Percentiles rank a stretch among this genome's conserved stretches.
phyloP scores from a whole-genome alignment of 352 stramenopile genomes.

The Blastocystis hominis region DNA sequence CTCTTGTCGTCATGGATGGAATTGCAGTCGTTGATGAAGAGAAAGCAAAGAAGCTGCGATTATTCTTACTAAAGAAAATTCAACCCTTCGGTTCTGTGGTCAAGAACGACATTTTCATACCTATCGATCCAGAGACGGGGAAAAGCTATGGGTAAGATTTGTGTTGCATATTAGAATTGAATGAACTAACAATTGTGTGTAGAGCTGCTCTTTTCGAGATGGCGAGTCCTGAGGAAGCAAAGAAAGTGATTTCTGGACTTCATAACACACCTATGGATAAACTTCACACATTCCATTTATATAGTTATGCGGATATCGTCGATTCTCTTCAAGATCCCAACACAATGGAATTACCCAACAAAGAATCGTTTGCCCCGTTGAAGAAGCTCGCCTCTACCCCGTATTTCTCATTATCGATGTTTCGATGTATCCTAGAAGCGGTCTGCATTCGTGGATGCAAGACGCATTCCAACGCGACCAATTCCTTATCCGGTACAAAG shows the following conservation, averaged over 20 bases:
- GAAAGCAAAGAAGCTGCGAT: slow-evolving; percentile 13
- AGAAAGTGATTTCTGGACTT: slow-evolving; percentile 2
- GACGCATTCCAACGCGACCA: slow-evolving; percentile 5
- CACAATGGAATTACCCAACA: not conserved
- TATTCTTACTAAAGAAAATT: slow-evolving; percentile 31
- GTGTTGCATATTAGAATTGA: not conserved
- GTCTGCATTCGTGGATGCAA: not conserved
- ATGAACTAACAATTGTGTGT: not conserved
- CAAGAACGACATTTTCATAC: slow-evolving; percentile 31
- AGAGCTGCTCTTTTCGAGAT: slow-evolving; percentile 34
- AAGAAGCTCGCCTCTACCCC: not conserved
- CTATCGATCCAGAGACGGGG: not conserved
- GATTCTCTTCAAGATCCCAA: not conserved
- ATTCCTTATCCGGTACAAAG: not conserved
- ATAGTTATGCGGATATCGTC: not conserved
- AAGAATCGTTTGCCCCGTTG: not conserved
- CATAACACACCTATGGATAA: slow-evolving; percentile 40
- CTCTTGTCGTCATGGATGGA: not conserved
- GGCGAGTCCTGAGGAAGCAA: not conserved
- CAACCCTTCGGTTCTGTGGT: slow-evolving; percentile 10
- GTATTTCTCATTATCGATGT: not conserved
- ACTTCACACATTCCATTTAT: slow-evolving; percentile 25
- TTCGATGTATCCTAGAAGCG: not conserved
- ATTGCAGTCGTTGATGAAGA: slow-evolving; percentile 31
- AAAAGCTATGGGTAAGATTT: slow-evolving; percentile 4